phyloP scores from a whole-genome alignment of 2,329 filamentous ascomycete genomes.

The Bipolaris sorokiniana region DNA sequence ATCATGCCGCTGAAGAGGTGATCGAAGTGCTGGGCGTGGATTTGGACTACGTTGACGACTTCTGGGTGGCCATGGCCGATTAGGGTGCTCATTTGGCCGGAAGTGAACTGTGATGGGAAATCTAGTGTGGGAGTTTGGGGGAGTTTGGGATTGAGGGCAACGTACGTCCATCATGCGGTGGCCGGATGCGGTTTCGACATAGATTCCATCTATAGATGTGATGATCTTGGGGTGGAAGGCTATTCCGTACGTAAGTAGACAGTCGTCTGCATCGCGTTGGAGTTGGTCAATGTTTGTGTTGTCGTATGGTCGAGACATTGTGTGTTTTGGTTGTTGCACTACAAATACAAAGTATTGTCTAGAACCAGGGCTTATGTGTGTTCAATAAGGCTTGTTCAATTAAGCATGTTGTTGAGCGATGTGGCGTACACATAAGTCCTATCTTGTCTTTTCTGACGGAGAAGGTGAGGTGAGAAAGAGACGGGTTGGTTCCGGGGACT shows the following conservation, averaged over 20 bases:
- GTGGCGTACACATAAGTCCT: background rate
- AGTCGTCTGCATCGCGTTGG: constrained; percentile 29
- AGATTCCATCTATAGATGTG: constrained; percentile 34
- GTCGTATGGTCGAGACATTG: constrained; percentile 27
- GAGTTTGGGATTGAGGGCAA: background rate
- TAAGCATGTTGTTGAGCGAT: background rate
- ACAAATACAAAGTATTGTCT: no score
- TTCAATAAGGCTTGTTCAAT: background rate
- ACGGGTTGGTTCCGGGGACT: background rate
- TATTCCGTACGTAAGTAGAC: constrained; percentile 32
- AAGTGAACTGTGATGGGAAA: constrained; percentile 7
- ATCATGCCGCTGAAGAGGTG: constrained; percentile 48
- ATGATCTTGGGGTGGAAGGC: constrained; percentile 41
- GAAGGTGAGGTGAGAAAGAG: background rate
- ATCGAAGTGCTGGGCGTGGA: constrained; percentile 38
- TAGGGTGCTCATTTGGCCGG: constrained; percentile 18
- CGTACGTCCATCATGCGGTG: constrained; percentile 41
- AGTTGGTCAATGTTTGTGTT: constrained; percentile 23
- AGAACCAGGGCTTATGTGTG: no score
- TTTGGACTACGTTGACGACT: constrained; percentile 38
- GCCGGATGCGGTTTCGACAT: constrained; percentile 39
- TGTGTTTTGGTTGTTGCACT: background rate
- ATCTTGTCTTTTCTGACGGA: constrained; percentile 12
- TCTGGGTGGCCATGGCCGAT: constrained; percentile 44
- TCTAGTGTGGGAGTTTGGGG: background rate